Conservation (phyloP, 192 early-diverging fungal species). For the Coemansia sp. region DNA sequence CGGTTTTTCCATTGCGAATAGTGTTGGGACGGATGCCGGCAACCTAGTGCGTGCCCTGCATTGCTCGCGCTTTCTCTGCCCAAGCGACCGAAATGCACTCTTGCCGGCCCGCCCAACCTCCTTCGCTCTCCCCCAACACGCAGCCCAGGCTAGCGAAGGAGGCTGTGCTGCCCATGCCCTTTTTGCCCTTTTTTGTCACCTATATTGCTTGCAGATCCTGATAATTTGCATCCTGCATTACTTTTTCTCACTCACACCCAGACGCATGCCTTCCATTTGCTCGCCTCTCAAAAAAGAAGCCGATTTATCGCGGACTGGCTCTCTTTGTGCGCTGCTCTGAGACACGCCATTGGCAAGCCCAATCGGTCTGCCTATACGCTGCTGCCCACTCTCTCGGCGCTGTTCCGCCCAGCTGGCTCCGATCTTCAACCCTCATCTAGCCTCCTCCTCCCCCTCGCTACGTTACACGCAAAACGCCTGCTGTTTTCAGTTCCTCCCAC, state of each 20-base stretch:
- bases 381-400: neutral
- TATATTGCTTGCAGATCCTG: slow-evolving; percentile 43
- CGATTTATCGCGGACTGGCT: neutral
- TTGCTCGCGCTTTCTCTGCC: neutral
- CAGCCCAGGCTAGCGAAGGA: neutral
- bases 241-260: slow-evolving; percentile 2
- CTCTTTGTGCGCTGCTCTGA: neutral
- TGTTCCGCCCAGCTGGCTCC: neutral
- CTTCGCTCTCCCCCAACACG: neutral
- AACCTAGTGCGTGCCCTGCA: neutral
- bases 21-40: neutral
- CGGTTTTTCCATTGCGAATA: neutral
- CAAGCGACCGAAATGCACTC: neutral
- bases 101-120: neutral
- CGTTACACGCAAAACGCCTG: neutral
- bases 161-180: neutral
- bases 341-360: neutral
- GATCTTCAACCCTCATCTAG: neutral
- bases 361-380: neutral
- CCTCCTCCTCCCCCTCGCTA: neutral
- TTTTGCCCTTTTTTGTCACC: neutral
- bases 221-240: slow-evolving; percentile 48
- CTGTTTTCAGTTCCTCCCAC: neutral
- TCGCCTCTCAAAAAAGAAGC: neutral
- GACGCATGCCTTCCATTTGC: neutral